Evolutionary conservation across 169 alveolate species (phyloP), one percentile per base, ranked within the genome.

Genomic region (Cryptosporidium ryanae): DNA sequence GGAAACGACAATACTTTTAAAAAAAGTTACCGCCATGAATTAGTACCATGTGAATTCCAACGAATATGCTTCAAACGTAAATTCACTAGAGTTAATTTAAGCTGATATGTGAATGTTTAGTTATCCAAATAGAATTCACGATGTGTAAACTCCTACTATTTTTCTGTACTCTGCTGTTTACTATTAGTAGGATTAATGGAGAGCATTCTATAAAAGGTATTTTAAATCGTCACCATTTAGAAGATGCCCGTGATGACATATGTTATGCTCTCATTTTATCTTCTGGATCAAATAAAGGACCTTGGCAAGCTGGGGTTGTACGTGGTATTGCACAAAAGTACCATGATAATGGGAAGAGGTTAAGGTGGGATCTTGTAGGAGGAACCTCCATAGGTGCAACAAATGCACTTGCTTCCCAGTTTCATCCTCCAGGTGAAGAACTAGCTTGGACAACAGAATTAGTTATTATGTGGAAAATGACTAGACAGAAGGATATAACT

Each of bases 301-400:
- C 87, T 13, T 76, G 87, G 87, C 87, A 76, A 50, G 87, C 87
- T 4, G 87, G 87, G 2, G 87, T 76, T 18, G 71, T 76, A 18
- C 68, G 87, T 15, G 87, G 87, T 17, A 76, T 76, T 59, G 87
- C 87, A 17, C 87, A 76, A 55, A 76, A 55, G 25, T 76, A 76
- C 34, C 87, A 76, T 25, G 87, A 76, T 44, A 76, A 46, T 31
- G 71, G 71, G 5, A 61, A 59, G 38, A 76, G 44, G 44, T 49
- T 76, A 10, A 55, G 87, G n/a, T 76, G 87, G 87, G 87, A 76
- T 55, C 68, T 76, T 34, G 87, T 76, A 59, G 87, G 76, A 15
- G 87, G 87, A 25, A 76, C 87, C 49, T 76, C 87, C 13, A 7
- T 76, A 57, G 87, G 87, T 6, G 87, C 87, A 76, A 43, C 63